Percentiles rank a stretch among this genome's conserved stretches.
Evolutionary conservation across 345 rosid species (phyloP).

Genomic region (Luvunga scandens): DNA sequence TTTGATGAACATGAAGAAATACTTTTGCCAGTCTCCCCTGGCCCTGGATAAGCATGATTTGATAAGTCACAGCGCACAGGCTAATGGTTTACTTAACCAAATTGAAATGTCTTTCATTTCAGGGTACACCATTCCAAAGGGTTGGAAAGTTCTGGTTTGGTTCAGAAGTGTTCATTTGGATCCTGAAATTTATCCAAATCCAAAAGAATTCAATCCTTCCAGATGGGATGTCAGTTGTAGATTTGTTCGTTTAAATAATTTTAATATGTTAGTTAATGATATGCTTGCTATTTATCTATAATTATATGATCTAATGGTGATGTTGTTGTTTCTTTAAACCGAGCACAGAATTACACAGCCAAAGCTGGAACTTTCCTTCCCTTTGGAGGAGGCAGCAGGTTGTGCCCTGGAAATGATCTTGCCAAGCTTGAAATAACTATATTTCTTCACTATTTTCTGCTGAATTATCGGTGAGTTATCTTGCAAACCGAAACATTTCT

Average conservation of each 20-base stretch:
- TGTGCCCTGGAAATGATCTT: constrained; percentile 90
- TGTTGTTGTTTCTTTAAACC: background rate
- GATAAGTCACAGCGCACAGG: too few relatives aligned
- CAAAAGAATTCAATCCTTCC: constrained; percentile 68
- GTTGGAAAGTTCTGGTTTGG: constrained; percentile 87
- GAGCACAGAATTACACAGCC: constrained; percentile 41
- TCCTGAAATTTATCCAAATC: constrained; percentile 60
- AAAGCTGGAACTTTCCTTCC: constrained; percentile 78
- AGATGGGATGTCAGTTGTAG: constrained; percentile 76
- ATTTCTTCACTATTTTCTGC: constrained; percentile 80
- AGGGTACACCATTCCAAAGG: constrained; percentile 83
- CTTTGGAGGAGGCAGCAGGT: constrained; percentile 77
- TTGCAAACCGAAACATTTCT: background rate
- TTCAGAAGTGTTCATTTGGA: constrained; percentile 72
- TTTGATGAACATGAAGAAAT: too few relatives aligned
- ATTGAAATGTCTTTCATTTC: background rate
- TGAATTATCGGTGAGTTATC: constrained; percentile 48
- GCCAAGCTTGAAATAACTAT: constrained; percentile 79
- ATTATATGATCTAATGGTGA: background rate
- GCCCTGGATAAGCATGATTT: background rate
- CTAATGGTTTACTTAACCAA: background rate
- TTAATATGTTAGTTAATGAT: background rate
- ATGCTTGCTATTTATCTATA: background rate
- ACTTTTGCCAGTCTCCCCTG: too few relatives aligned
- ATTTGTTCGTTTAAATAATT: background rate